Conservation (phyloP, 1,284 basidiomycete species). For the Melampsora abietis-canadensis region DNA sequence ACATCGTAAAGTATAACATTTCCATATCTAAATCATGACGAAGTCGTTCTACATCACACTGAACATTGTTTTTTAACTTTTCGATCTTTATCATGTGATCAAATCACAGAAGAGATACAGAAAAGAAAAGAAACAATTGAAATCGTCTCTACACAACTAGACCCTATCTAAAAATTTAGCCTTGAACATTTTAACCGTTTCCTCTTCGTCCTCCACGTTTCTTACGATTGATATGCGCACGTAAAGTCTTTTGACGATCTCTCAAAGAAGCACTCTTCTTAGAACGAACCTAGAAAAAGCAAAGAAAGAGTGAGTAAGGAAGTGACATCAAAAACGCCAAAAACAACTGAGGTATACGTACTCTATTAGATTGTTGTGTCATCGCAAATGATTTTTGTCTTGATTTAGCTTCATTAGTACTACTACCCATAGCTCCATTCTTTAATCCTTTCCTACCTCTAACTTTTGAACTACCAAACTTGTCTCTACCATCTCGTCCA, state of each 20-base stretch:
- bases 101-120: too few relatives aligned
- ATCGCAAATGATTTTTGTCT: slow-evolving; percentile 40
- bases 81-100: too few relatives aligned
- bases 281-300: slow-evolving; percentile 19
- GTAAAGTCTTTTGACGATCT: slow-evolving; percentile 37
- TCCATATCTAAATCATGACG: too few relatives aligned
- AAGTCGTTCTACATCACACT: too few relatives aligned
- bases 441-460: slow-evolving; percentile 52
- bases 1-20: too few relatives aligned
- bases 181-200: slow-evolving; percentile 7
- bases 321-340: neutral
- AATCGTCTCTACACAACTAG: too few relatives aligned
- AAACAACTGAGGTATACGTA: neutral
- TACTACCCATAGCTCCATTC: slow-evolving; percentile 49
- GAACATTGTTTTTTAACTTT: too few relatives aligned
- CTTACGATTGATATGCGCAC: slow-evolving; percentile 38
- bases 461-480: slow-evolving; percentile 65
- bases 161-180: too few relatives aligned
- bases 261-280: slow-evolving; percentile 40
- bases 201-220: slow-evolving; percentile 41
- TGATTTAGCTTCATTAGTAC: slow-evolving; percentile 39
- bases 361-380: slow-evolving; percentile 41
- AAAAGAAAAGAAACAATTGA: too few relatives aligned
- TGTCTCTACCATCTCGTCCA: slow-evolving; percentile 91
- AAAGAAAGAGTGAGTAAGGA: neutral